These are phyloP conservation scores for Ceratocystis variospora DNA, from an alignment of 2,329 filamentous ascomycete genomes.

Conservation along the genomic window DNA sequence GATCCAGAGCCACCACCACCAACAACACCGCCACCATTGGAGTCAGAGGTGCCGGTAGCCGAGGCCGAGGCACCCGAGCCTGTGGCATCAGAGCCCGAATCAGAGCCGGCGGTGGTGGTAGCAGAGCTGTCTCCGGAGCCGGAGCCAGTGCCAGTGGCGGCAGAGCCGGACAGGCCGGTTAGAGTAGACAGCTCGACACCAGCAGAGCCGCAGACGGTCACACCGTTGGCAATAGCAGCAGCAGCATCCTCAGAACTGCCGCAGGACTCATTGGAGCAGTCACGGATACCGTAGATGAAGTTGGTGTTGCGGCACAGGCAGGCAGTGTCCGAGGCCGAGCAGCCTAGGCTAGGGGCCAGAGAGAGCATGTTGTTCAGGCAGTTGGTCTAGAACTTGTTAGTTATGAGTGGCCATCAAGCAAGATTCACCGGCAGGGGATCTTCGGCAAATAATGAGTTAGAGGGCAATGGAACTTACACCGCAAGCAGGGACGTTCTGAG, in stretches of 20 bases:
- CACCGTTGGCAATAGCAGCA: constrained; percentile 29
- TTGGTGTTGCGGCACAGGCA: constrained; percentile 36
- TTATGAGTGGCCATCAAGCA: neutral
- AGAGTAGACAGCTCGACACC: constrained; percentile 14
- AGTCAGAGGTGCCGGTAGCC: neutral
- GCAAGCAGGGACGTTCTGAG: constrained; percentile 34
- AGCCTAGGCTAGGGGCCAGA: constrained; percentile 34
- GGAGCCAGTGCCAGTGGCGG: constrained; percentile 20
- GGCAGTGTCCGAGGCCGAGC: constrained; percentile 28
- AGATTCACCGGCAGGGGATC: neutral
- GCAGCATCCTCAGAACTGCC: constrained; percentile 25
- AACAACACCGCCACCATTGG: neutral
- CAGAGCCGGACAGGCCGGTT: constrained; percentile 21
- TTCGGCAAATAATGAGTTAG: neutral
- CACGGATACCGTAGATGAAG: constrained; percentile 38
- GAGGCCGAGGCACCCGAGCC: constrained; percentile 18
- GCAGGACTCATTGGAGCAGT: constrained; percentile 37
- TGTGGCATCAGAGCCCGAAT: constrained; percentile 13
- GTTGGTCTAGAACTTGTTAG: constrained; percentile 28
- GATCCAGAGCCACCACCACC: constrained; percentile 8
- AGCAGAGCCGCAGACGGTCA: constrained; percentile 27
- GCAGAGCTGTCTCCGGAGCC: neutral
- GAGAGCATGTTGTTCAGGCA: constrained; percentile 39
- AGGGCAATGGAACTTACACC: constrained; percentile 33
- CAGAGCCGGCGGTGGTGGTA: constrained; percentile 12